Base-by-base conservation (phyloP, 305 asterid genomes). In the Fraxinus angustifolia region DNA sequence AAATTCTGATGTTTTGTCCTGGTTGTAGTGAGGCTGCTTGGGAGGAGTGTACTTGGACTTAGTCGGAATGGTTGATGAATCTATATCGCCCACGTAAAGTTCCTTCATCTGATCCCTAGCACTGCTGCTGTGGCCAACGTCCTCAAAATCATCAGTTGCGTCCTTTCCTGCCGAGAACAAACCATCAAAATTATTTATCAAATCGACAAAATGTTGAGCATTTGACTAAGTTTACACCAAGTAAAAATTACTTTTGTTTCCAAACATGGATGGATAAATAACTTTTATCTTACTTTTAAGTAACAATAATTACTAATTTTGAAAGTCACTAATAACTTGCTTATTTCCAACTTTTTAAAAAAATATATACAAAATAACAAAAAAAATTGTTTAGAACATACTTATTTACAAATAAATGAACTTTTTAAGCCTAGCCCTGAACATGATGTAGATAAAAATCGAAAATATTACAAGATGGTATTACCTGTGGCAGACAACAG, bases 61-160 rank as follows among this genome's bases (percentile, higher is more conserved):
- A 17, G 86, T 8, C 0, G 98, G 96, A 81, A 92, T 88, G 81
- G 92, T 90, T 34, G 96, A 75, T 11, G 87, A 23, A 60, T 95
- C 90, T 3, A 93, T 88, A 1, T 93, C 96, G 1, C 98, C 99
- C 0, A 93, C 86, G 11, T 82, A 93, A 82, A 83, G 87, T 30
- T 91, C 96, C 2, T 88, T 92, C 97, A 95, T 87, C 88, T 83
- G 88, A 11, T 85, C 91, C 88, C 90, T 89, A 0, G 99, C 98
- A 6, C 88, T 87, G 78, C 77, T 88, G 42, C 99, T 95, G 88
- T 95, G 99, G 78, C 97, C 97, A 1, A 95, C 89, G 35, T 95
- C 98, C 89, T 95, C 98, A 76, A 95, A 95, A 86, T 95, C 98
- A 82, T 95, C 97, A 0, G 98, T 93, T 38, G 99, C 99, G 81